Conservation (phyloP, 177 flowering plant genomes). For the Vitis hybrid region DNA sequence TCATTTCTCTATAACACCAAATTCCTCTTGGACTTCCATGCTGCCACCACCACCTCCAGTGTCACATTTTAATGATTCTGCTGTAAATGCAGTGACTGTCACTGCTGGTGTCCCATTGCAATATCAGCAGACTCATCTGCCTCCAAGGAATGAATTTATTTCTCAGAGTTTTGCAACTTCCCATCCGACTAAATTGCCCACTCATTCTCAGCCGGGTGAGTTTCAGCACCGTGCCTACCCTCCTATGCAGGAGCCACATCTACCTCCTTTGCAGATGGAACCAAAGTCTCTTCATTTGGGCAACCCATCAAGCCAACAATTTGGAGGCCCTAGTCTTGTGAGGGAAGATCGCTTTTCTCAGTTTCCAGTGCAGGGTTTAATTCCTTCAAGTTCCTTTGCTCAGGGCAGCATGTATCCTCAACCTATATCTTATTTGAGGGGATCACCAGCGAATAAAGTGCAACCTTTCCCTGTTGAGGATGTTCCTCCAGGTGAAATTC, state of each 20-base stretch:
- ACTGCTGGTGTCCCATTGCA: constrained; percentile 27
- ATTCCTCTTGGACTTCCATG: constrained; percentile 34
- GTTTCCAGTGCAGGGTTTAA: constrained; percentile 23
- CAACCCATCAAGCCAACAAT: constrained; percentile 24
- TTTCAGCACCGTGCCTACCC: constrained; percentile 29
- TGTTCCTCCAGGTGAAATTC: constrained; percentile 25
- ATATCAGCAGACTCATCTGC: constrained; percentile 40
- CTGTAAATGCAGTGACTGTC: constrained; percentile 14
- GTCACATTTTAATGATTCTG: constrained; percentile 22
- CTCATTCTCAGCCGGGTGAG: constrained; percentile 30
- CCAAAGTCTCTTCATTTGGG: constrained; percentile 20
- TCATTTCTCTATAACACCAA: constrained; percentile 27
- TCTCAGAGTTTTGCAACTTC: constrained; percentile 24
- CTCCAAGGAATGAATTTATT: constrained; percentile 32
- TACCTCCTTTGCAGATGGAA: constrained; percentile 18
- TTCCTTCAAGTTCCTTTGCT: constrained; percentile 23
- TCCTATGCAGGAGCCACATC: constrained; percentile 30
- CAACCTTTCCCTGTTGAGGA: constrained; percentile 27
- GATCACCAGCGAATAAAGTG: constrained; percentile 15
- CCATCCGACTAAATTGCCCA: constrained; percentile 26
- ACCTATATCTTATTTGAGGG: constrained; percentile 16
- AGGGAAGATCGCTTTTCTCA: constrained; percentile 33
- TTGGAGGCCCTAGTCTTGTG: constrained; percentile 22
- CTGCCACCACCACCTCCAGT: constrained; percentile 32
- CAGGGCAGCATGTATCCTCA: constrained; percentile 28